Evolutionary conservation across 805 yeast species (phyloP), one percentile per base, ranked within the genome.

Genomic region (Hanseniaspora vineae): DNA sequence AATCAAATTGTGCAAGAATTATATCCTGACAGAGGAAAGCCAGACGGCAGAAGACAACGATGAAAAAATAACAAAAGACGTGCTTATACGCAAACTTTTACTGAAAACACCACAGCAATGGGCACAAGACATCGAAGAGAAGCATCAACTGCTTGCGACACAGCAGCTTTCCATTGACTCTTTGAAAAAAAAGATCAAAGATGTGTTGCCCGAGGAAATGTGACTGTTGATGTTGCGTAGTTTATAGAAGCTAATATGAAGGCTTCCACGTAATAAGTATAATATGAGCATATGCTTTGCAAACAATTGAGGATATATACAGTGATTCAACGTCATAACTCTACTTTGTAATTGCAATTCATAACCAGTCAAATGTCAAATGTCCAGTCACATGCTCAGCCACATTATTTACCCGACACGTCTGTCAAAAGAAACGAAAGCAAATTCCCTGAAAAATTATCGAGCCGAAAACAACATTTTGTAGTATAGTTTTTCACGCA

Each of bases 21-120:
- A 35, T 10, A 31, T 48, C 20, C 44, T 39, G 37, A 29, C 35
- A 14, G 48, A 45, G 19, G 39, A 17, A 14, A 35, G 33, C 18
- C 15, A 6, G n/a, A 31, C 31, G n/a, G 33, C 13, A n/a, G 35
- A 15, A 35, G 37, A n/a, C 32, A 32, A 17, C n/a, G 37, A 23
- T 6, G 11, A 13, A 5, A 15, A 20, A 31, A 13, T 4, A 5
- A 35, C 31, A 31, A 29, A 65, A 60, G 67, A 58, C 55, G 10
- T 48, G n/a, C 32, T 31, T 14, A 49, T 57, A 40, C 52, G 47
- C 19, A 52, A 54, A 18, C 51, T 64, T 31, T 46, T 62, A 20
- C 52, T 60, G 44, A 58, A 58, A 35, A 51, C 55, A 10, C 48
- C 59, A 1, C 56, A 55, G 2, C 62, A 62, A 29, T 64, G 68